These are phyloP conservation scores for Lactifluus volemus DNA, from an alignment of 768 basidiomycete genomes.

Conservation along the genomic window DNA sequence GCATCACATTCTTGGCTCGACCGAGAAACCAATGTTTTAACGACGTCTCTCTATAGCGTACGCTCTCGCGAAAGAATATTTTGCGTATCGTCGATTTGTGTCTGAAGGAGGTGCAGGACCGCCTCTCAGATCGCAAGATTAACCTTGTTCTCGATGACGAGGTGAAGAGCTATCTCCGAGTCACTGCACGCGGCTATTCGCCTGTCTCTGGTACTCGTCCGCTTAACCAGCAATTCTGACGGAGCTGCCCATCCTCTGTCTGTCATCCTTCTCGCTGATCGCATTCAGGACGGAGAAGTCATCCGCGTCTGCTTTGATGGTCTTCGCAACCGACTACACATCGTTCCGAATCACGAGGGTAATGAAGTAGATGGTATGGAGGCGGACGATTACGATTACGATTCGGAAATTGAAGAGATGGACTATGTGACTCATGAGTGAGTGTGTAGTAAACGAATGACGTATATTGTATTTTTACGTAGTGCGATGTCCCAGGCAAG, in stretches of 20 bases:
- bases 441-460: background rate
- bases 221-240: conserved; percentile 81
- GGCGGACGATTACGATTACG: conserved; percentile 52
- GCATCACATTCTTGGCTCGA: background rate
- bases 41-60: conserved; percentile 43
- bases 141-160: conserved; percentile 65
- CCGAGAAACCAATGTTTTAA: conserved; percentile 21
- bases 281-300: conserved; percentile 72
- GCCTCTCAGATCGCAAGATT: conserved; percentile 76
- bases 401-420: conserved; percentile 65
- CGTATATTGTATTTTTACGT: background rate
- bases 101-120: conserved; percentile 73
- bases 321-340: conserved; percentile 64
- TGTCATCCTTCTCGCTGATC: conserved; percentile 72
- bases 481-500: background rate
- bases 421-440: conserved; percentile 28
- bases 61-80: conserved; percentile 68
- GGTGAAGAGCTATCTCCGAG: conserved; percentile 58
- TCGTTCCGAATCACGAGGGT: conserved; percentile 78
- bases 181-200: conserved; percentile 64
- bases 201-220: conserved; percentile 87
- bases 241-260: conserved; percentile 86
- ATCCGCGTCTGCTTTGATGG: conserved; percentile 74
- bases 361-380: conserved; percentile 39
- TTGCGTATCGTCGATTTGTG: conserved; percentile 85